Percentiles rank a stretch among this genome's conserved stretches.
Conservation (phyloP, 805 yeast genomes). For the Saturnispora saitoi region DNA sequence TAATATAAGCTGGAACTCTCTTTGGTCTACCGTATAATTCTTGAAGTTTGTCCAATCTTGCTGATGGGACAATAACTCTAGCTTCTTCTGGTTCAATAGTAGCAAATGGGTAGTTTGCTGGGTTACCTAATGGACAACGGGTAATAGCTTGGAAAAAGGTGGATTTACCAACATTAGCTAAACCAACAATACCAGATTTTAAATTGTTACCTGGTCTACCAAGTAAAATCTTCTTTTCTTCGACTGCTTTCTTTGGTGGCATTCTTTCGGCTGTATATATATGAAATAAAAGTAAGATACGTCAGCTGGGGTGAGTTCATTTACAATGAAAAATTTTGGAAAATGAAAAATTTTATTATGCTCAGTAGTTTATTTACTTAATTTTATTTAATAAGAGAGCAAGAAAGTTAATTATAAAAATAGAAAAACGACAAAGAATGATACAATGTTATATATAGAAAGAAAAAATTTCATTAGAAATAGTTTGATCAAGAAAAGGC, state of each 20-base stretch:
- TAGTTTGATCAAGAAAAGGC: background rate
- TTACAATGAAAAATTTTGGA: background rate
- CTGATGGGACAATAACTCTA: constrained; percentile 86
- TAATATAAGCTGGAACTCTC: constrained; percentile 84
- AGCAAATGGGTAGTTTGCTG: constrained; percentile 97
- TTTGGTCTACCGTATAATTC: constrained; percentile 74
- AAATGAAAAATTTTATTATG: background rate
- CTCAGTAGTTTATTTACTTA: background rate
- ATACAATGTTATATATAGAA: background rate
- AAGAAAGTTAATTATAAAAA: background rate
- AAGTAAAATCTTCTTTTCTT: constrained; percentile 30
- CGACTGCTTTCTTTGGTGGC: constrained; percentile 34
- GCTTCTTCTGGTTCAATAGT: constrained; percentile 98
- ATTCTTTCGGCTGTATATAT: constrained; percentile 13
- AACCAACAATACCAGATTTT: constrained; percentile 83
- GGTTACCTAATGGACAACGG: constrained; percentile 84
- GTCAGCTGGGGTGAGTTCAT: background rate
- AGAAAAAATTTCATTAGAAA: background rate
- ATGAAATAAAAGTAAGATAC: background rate
- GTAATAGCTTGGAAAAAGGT: constrained; percentile 97
- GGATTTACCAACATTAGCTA: constrained; percentile 92
- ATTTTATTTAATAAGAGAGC: background rate
- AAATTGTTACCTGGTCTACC: constrained; percentile 37
- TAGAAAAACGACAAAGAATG: background rate
- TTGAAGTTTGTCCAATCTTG: constrained; percentile 71